Evolutionary conservation across 257 asterid genomes (phyloP).

Genomic region (Echites panduratus): DNA sequence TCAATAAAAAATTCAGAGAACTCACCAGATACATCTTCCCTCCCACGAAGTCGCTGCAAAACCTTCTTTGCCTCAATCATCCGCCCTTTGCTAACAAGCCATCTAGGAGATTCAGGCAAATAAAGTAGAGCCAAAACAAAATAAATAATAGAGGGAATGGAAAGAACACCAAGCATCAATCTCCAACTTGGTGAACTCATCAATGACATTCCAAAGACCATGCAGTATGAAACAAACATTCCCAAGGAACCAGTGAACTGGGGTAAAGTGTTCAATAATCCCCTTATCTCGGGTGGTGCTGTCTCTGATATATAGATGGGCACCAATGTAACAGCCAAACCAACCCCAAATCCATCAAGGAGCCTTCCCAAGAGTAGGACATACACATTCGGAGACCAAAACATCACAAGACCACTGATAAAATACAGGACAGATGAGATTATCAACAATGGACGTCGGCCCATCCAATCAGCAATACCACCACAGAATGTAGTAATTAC

Average conservation of each 20-base stretch:
- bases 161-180: slow-evolving; percentile 53
- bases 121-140: slow-evolving; percentile 34
- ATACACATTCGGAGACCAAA: slow-evolving; percentile 66
- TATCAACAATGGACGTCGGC: slow-evolving; percentile 60
- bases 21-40: slow-evolving; percentile 57
- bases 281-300: slow-evolving; percentile 65
- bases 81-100: slow-evolving; percentile 70
- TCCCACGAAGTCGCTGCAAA: slow-evolving; percentile 53
- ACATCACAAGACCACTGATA: slow-evolving; percentile 45
- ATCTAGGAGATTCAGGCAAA: slow-evolving; percentile 78
- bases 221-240: slow-evolving; percentile 45
- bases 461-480: slow-evolving; percentile 43
- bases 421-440: slow-evolving; percentile 45
- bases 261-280: slow-evolving; percentile 56
- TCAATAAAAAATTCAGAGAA: background rate
- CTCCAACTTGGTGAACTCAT: slow-evolving; percentile 52
- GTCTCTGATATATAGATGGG: slow-evolving; percentile 67
- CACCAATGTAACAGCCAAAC: slow-evolving; percentile 52
- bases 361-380: slow-evolving; percentile 54
- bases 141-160: slow-evolving; percentile 44
- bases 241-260: slow-evolving; percentile 55
- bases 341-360: slow-evolving; percentile 57
- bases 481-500: slow-evolving; percentile 51
- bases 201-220: slow-evolving; percentile 60
- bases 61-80: slow-evolving; percentile 51